Base-by-base conservation (phyloP, 2,329 filamentous ascomycete genomes). In the Alternaria novae-zelandiae region DNA sequence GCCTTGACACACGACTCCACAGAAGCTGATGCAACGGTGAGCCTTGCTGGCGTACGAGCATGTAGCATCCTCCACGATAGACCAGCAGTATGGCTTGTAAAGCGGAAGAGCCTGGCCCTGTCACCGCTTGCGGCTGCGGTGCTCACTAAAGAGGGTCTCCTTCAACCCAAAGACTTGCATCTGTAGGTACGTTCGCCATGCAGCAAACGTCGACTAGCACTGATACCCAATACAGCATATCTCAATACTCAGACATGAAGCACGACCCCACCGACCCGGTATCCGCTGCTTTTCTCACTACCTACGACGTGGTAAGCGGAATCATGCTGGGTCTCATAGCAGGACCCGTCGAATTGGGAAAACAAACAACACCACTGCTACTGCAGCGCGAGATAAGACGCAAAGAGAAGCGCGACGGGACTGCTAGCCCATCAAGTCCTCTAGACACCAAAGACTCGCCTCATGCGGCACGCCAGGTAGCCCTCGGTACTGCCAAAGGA, bases 401-500 rank as follows among this genome's bases (percentile, higher is more conserved):
- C 20, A 23, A 20, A 44, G 53, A 44, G 13, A 43, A 41, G 23
- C 21, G 20, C 10, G 49, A n/a, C 12, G 20, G 28, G 8, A 15
- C 30, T 23, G 28, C 30, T 3, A n/a, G 11, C n/a, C 26, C 51
- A 12, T 13, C 49, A 4, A 25, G 25, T 12, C 12, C 50, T 8
- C 10, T 41, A 3, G 23, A 61, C 3, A 12, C 61, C 1, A 58
- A 61, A 45, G 49, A 36, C 15, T 47, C 65, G 3, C 51, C 66
- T 2, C 61, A 70, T 6, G 70, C 67, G 1, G 64, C 65, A 10
- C 65, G 65, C 3, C 87, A 90, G 25, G 84, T 86, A n/a, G 89
- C 88, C 2, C 81, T 91, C 5, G 87, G 87, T 45, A 87, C 90
- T 3, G 86, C 87, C 3, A 89, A 88, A 68, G 88, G 90, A 2